Conservation (phyloP, 768 basidiomycete genomes). For the Nevesoporus exiguus region DNA sequence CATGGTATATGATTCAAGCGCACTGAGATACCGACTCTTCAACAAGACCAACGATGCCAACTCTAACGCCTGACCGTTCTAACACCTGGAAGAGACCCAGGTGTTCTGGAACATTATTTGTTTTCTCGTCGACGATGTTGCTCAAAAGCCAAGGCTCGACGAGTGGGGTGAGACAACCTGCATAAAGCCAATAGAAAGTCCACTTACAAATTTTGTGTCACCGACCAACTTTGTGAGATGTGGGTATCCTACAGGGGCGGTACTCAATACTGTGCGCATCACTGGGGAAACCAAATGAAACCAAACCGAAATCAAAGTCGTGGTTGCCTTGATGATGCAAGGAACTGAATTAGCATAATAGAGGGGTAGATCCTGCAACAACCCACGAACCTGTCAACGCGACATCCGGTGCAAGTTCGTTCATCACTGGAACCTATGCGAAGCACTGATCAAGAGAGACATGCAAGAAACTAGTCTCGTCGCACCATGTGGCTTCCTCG, state of each 20-base stretch:
- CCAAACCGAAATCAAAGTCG: constrained; percentile 82
- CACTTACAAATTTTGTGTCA: constrained; percentile 70
- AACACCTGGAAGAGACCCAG: constrained; percentile 62
- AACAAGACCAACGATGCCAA: constrained; percentile 84
- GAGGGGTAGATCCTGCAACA: neutral
- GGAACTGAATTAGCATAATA: constrained; percentile 5
- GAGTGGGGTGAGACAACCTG: neutral
- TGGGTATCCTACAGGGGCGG: constrained; percentile 46
- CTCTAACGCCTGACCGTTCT: constrained; percentile 63
- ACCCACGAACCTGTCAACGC: constrained; percentile 65
- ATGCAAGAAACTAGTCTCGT: neutral
- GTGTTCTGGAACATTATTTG: constrained; percentile 56
- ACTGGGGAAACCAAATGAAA: neutral
- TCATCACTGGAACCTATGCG: constrained; percentile 80
- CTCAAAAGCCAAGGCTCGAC: constrained; percentile 83
- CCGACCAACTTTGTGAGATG: constrained; percentile 64
- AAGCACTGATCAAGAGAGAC: neutral
- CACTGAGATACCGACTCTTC: constrained; percentile 56
- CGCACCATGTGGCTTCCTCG: constrained; percentile 88
- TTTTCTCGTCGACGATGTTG: constrained; percentile 74
- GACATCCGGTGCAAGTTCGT: constrained; percentile 73
- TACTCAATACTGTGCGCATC: neutral
- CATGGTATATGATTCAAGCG: neutral
- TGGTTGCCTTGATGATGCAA: constrained; percentile 64
- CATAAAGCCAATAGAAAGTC: neutral